A percentile compares a stretch with the other conserved stretches of the same genome.
Evolutionary conservation across 768 basidiomycete species (phyloP).

Genomic region (Phaffia australis): DNA sequence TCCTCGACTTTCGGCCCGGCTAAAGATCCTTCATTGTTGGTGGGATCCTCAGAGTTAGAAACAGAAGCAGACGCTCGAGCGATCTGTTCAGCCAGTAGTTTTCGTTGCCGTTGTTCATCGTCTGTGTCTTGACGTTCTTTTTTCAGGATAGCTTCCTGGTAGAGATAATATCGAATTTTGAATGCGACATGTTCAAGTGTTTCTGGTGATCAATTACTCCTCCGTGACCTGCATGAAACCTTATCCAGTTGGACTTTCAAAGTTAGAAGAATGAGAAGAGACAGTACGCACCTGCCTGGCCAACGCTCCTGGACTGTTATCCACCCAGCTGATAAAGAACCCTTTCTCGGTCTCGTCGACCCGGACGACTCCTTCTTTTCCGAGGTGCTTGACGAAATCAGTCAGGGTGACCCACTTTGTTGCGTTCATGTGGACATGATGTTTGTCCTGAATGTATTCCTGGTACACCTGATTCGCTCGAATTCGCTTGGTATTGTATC

Average conservation of each 20-base stretch:
- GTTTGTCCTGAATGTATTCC: conserved; percentile 89
- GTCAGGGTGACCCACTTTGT: conserved; percentile 90
- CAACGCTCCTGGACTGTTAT: conserved; percentile 86
- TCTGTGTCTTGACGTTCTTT: conserved; percentile 83
- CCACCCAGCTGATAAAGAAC: conserved; percentile 95
- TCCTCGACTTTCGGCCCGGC: conserved; percentile 20
- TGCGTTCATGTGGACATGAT: conserved; percentile 94
- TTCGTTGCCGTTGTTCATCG: conserved; percentile 87
- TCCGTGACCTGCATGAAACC: conserved; percentile 31
- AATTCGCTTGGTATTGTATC: conserved; percentile 89
- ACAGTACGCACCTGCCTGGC: conserved; percentile 61
- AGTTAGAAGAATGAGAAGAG: conserved; percentile 18
- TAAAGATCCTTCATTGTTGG: not conserved
- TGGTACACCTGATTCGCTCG: conserved; percentile 92
- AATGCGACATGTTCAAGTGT: not conserved
- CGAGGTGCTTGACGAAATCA: conserved; percentile 87
- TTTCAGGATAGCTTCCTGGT: conserved; percentile 46
- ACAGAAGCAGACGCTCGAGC: conserved; percentile 54
- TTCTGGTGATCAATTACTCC: not conserved
- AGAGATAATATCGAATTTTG: not conserved
- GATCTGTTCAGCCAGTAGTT: conserved; percentile 84
- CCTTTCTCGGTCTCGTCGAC: conserved; percentile 99
- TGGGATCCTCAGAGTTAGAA: conserved; percentile 36
- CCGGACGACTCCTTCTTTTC: conserved; percentile 60
- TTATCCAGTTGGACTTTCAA: conserved; percentile 53